Evolutionary conservation across 225 moss, liverwort and hornwort genomes (phyloP), one percentile per base, ranked within the genome.

Genomic region (Takakia lepidozioides): DNA sequence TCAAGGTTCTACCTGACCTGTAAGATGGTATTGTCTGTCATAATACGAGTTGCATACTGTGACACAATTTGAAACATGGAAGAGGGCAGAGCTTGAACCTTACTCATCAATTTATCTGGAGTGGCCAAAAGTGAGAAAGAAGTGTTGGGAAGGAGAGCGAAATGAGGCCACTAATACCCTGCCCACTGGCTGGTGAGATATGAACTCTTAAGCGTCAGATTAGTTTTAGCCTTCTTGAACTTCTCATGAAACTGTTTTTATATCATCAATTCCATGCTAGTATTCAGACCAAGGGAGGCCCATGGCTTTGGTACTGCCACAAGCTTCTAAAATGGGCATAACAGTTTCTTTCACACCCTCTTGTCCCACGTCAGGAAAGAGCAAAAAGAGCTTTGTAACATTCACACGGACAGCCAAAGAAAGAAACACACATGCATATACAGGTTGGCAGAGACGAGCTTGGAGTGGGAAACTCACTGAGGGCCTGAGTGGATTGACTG

Each of bases 401-500:
- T 42, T 4, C 16, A 17, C 5, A 42, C 5, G 16, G 41, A n/a
- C n/a, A n/a, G n/a, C n/a, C n/a, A n/a, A n/a, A n/a, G n/a, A n/a
- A n/a, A n/a, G n/a, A n/a, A n/a, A n/a, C n/a, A n/a, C n/a, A n/a
- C n/a, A 9, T 42, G 10, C 19, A 15, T 5, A 5, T 15, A 4
- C 19, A 13, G 10, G 27, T 25, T 23, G 2, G 54, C 32, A 2
- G 15, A 54, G 26, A 3, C n/a, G 16, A 29, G 25, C 36, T 11
- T 27, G 9, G 37, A 5, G 1, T 11, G 23, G 52, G 19, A 20
- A 65, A 61, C 61, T 70, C 73, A 90, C 89, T 57, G 72, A 72
- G 48, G 91, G 78, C 38, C 76, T 68, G 34, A 74, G 59, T 47
- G 75, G 83, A 60, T 73, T 49, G 41, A 65, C 37, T 24, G 72